Conservation (phyloP, 306 rosid species). For the Medicago ruthenica region DNA sequence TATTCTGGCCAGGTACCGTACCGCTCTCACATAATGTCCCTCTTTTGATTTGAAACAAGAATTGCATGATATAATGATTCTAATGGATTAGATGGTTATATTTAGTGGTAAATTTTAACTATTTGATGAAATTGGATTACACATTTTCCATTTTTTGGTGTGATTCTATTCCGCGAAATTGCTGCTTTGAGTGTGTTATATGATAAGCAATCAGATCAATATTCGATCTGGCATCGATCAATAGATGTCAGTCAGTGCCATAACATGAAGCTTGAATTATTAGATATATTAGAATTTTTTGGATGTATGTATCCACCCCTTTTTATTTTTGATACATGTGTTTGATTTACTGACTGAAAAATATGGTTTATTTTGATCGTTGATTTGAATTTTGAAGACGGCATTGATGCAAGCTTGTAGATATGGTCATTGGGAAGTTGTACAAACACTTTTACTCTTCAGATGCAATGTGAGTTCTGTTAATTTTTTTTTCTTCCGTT, state of each 20-base stretch:
- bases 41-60: conserved; percentile 15
- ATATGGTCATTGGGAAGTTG: conserved; percentile 97
- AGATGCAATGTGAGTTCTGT: conserved; percentile 78
- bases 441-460: conserved; percentile 79
- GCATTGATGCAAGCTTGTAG: conserved; percentile 99
- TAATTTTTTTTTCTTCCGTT: neutral
- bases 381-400: conserved; percentile 80
- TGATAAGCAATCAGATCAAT: conserved; percentile 7
- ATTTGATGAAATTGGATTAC: neutral
- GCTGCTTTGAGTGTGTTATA: conserved; percentile 28
- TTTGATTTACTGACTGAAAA: conserved; percentile 28
- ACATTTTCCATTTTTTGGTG: conserved; percentile 14
- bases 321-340: conserved; percentile 28
- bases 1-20: conserved; percentile 97
- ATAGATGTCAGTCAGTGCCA: conserved; percentile 7
- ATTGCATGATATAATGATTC: neutral
- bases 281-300: neutral
- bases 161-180: conserved; percentile 22
- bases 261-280: conserved; percentile 1
- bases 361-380: conserved; percentile 46
- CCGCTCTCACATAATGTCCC: neutral
- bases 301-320: conserved; percentile 8
- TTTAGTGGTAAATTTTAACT: conserved; percentile 30
- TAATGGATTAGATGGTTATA: conserved; percentile 1
- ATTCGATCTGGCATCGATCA: conserved; percentile 37